Evolutionary conservation across 805 yeast genomes (phyloP).

Genomic region (Citeromyces nyonsensis): DNA sequence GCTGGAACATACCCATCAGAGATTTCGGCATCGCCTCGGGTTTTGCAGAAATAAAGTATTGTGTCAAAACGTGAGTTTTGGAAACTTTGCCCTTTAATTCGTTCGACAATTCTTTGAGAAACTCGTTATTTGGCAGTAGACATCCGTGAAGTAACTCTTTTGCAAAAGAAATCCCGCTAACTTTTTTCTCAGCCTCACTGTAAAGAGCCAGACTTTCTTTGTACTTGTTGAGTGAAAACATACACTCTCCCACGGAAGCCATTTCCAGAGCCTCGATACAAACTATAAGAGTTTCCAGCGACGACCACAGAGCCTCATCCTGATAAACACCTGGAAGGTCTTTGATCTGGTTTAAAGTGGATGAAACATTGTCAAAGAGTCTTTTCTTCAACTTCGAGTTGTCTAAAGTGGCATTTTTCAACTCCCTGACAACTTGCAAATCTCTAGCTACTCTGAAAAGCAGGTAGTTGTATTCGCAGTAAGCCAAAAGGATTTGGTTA

Average conservation of each 20-base stretch:
- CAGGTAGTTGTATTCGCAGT: constrained; percentile 51
- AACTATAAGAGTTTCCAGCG: constrained; percentile 31
- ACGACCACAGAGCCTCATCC: constrained; percentile 50
- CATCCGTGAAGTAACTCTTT: constrained; percentile 11
- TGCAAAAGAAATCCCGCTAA: constrained; percentile 7
- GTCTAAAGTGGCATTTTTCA: constrained; percentile 10
- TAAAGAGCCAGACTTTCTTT: constrained; percentile 31
- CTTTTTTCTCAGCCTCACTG: constrained; percentile 12
- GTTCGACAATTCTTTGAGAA: background rate
- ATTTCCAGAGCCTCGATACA: constrained; percentile 31
- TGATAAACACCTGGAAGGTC: constrained; percentile 90
- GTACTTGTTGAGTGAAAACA: constrained; percentile 20
- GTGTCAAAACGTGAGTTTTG: constrained; percentile 31
- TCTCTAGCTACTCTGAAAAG: constrained; percentile 66
- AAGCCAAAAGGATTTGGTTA: constrained; percentile 63
- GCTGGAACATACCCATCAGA: constrained; percentile 23
- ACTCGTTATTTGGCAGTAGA: too few relatives aligned
- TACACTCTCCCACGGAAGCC: constrained; percentile 26
- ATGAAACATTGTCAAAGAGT: constrained; percentile 31
- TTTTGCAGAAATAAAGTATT: constrained; percentile 18
- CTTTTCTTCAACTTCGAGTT: constrained; percentile 26
- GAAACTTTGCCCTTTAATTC: constrained; percentile 8
- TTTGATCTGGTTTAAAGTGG: constrained; percentile 39
- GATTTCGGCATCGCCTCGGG: constrained; percentile 14
- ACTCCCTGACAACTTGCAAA: constrained; percentile 20